Conservation (phyloP, 257 asterid genomes). For the Nicotiana obtusifolia region DNA sequence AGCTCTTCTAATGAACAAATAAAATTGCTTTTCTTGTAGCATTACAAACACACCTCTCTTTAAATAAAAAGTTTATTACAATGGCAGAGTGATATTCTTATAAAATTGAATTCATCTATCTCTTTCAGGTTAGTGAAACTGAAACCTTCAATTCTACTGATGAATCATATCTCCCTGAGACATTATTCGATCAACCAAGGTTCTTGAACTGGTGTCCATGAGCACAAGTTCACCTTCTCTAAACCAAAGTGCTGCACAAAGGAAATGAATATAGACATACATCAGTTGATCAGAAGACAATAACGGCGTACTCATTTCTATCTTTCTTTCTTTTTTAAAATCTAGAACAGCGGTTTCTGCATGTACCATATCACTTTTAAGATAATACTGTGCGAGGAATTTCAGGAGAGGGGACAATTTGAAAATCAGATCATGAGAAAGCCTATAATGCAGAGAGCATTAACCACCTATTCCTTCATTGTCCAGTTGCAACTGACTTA, state of each 20-base stretch:
- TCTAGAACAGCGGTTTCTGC: not conserved
- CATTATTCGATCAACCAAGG: conserved; percentile 70
- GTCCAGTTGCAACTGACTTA: too few relatives aligned
- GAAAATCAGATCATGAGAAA: not conserved
- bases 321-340: not conserved
- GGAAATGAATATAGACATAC: not conserved
- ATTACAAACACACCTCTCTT: not conserved
- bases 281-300: not conserved
- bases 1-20: not conserved
- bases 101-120: conserved; percentile 21
- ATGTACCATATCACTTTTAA: not conserved
- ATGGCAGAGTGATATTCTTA: conserved; percentile 10
- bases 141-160: not conserved
- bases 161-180: not conserved
- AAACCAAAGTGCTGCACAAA: conserved; percentile 69
- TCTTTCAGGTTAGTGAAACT: not conserved
- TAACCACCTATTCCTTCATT: too few relatives aligned
- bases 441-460: too few relatives aligned
- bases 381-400: too few relatives aligned
- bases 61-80: not conserved
- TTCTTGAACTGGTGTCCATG: conserved; percentile 63
- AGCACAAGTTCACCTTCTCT: conserved; percentile 60
- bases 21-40: not conserved
- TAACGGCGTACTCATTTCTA: not conserved
- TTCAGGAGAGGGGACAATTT: too few relatives aligned